Evolutionary conservation across 495 filamentous ascomycete genomes (phyloP), one percentile per base, ranked within the genome.

Genomic region (Penicillium maclennaniae): DNA sequence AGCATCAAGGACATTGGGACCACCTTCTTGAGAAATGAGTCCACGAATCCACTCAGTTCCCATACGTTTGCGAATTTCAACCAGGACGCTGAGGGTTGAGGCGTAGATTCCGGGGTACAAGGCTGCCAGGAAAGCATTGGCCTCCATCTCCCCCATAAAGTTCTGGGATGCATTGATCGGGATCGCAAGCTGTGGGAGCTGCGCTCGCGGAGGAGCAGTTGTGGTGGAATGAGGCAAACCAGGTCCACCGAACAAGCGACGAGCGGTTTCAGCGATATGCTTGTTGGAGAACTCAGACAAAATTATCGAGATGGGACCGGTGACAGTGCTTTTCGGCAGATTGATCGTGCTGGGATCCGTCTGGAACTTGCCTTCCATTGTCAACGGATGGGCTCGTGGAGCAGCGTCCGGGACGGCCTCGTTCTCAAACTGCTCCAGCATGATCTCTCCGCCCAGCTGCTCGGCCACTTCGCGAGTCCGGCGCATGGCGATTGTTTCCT

Each of bases 61-160:
- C 23, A 97, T 71, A 14, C 93, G 83, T 62, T 91, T 91, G 31
- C 93, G 85, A 14, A 91, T 75, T 72, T 98, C 93, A 0, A 88
- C 86, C 27, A 98, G 60, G 7, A 83, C 76, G 56, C 87, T 88
- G 68, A 87, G 81, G 0, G 82, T 67, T 7, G 87, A 79, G 1
- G 92, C 84, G 65, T 95, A 96, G 48, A 87, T 78, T 1, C 84
- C 87, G 0, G 93, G 92, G 63, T 95, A 83, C 10, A 95, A 76
- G 7, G 83, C 82, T 5, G 91, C 82, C 23, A 96, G 59, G 58
- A 83, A 97, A 3, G 84, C 80, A 75, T 96, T 89, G n/a, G 84
- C 87, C 63, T 96, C 88, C 69, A 96, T 92, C 25, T 89, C 83
- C 4, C 75, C 75, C 89, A 97, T 95, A 26, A 73, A 72, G 47